Conservation (phyloP, 2,329 filamentous ascomycete species). For the Penicillium freii region DNA sequence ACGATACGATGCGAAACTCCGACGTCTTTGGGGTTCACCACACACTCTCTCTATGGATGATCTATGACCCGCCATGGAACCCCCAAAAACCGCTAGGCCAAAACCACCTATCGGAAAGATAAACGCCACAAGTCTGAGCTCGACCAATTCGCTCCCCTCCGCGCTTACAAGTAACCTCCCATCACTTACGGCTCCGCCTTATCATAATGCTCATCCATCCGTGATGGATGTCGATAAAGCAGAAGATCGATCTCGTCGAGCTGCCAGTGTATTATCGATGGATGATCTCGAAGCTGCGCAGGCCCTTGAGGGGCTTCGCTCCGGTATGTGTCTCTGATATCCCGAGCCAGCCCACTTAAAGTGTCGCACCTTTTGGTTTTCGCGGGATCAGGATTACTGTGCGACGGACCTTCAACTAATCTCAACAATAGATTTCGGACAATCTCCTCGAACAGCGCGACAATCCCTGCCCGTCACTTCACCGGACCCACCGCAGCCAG, state of each 20-base stretch:
- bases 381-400: neutral
- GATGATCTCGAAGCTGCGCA: slow-evolving; percentile 64
- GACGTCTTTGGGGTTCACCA: neutral
- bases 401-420: slow-evolving; percentile 11
- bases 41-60: slow-evolving; percentile 2
- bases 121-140: slow-evolving; percentile 14
- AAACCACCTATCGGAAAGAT: neutral
- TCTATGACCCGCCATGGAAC: slow-evolving; percentile 14
- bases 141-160: slow-evolving; percentile 10
- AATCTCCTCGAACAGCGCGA: slow-evolving; percentile 56
- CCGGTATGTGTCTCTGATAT: slow-evolving; percentile 53
- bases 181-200: slow-evolving; percentile 9
- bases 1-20: slow-evolving; percentile 6
- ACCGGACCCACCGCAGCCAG: slow-evolving; percentile 54
- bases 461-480: slow-evolving; percentile 34
- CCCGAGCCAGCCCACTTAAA: neutral
- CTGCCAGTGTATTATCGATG: slow-evolving; percentile 48
- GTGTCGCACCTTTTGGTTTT: neutral
- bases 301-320: slow-evolving; percentile 70
- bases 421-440: slow-evolving; percentile 59
- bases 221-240: slow-evolving; percentile 35
- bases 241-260: slow-evolving; percentile 44
- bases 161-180: slow-evolving; percentile 10
- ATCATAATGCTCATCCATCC: slow-evolving; percentile 30
- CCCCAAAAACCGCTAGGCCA: slow-evolving; percentile 5